Base-by-base conservation (phyloP, 257 asterid genomes). In the Vinca minor region DNA sequence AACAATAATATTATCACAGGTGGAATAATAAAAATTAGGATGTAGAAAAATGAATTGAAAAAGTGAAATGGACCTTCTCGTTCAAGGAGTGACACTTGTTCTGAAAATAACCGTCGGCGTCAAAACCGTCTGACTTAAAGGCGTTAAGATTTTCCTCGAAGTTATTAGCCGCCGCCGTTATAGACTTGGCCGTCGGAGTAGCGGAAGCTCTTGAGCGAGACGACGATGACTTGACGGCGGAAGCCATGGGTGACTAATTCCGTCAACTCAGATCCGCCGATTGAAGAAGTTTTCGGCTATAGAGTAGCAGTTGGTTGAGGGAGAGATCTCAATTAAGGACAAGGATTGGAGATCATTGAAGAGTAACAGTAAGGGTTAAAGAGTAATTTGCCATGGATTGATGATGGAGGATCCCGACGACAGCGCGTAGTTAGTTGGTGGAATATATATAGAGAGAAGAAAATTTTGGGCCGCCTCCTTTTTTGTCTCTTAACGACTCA, bases 61-160 rank as follows among this genome's bases (percentile, higher is more conserved):
- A 29, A 11, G 32, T 9, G 4, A 7, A 7, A 34, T 18, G 32
- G 66, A 89, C 98, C 98, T 89, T 93, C 73, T 93, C 98, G 60
- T 77, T 81, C 29, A 87, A 82, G 48, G 96, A 81, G 64, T 85
- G 89, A 78, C 98, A 93, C 79, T 89, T 93, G 81, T 97, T 85
- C 69, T 87, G 88, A 68, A 93, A 84, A 76, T 46, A 93, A 49
- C 76, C 71, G 79, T 93, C 98, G 69, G 97, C 97, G 71, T 93
- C 96, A 79, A 85, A 93, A 69, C 57, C 76, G 77, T 93, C 97
- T 76, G 98, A 78, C 77, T 85, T 89, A 88, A 93, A 93, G 72
- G 85, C 86, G 76, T 82, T 85, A 74, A 93, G 95, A 84, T 89
- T 87, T 36, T 93, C 95, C 82, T 93, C 97, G 59, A 89, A 79